Evolutionary conservation across 148 eudicot species (phyloP).

Genomic region (Rhododendron molle): DNA sequence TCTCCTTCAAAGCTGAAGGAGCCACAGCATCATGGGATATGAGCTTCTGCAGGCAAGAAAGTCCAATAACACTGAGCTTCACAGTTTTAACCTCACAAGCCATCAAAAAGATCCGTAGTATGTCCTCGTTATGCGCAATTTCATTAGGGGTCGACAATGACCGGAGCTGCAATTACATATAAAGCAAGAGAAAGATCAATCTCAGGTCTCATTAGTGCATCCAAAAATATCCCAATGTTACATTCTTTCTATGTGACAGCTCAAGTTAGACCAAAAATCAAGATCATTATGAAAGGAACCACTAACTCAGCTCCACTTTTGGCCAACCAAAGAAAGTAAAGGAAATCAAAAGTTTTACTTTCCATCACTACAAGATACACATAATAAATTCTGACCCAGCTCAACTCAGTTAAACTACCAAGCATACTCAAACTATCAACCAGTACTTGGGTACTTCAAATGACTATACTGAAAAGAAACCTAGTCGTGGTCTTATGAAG

Average conservation of each 20-base stretch:
- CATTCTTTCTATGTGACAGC: background rate
- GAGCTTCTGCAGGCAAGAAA: slow-evolving; percentile 95
- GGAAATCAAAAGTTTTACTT: background rate
- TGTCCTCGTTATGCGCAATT: slow-evolving; percentile 89
- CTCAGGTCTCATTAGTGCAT: background rate
- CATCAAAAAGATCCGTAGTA: slow-evolving; percentile 88
- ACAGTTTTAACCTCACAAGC: slow-evolving; percentile 89
- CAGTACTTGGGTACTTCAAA: background rate
- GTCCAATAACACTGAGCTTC: slow-evolving; percentile 89
- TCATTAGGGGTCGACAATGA: slow-evolving; percentile 85
- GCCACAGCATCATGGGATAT: slow-evolving; percentile 92
- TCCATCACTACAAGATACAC: background rate
- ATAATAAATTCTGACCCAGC: background rate
- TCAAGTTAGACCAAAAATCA: background rate
- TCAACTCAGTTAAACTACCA: background rate
- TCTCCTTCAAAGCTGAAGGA: slow-evolving; percentile 82
- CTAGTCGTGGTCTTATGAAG: background rate
- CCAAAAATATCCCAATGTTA: background rate
- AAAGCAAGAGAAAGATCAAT: background rate
- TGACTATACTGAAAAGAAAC: background rate
- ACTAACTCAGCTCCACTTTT: slow-evolving; percentile 1
- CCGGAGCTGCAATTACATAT: slow-evolving; percentile 65
- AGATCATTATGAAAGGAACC: background rate
- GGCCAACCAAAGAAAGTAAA: background rate
- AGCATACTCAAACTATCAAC: background rate